These are phyloP conservation scores for Chlorophyllum brunneum DNA, from an alignment of 768 basidiomycete genomes.

Conservation along the genomic window DNA sequence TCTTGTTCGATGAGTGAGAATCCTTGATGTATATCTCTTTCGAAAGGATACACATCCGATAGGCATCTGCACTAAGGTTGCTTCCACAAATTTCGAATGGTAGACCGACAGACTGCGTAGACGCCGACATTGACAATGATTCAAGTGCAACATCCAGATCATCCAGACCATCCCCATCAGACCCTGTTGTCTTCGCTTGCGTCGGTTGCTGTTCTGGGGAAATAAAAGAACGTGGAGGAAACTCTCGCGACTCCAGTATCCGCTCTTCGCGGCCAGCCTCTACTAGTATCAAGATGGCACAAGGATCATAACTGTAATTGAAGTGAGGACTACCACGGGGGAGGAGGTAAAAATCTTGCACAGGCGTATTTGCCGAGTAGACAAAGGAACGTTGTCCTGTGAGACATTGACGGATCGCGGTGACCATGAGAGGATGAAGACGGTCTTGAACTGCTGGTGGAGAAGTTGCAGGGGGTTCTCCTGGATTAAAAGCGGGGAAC, in stretches of 20 bases:
- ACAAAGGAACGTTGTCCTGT: conserved; percentile 44
- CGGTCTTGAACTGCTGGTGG: conserved; percentile 27
- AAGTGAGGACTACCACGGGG: conserved; percentile 71
- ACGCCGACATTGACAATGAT: neutral
- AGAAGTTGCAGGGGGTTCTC: conserved; percentile 32
- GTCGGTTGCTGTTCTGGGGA: neutral
- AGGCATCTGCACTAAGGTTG: neutral
- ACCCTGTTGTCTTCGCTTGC: neutral
- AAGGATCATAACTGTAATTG: conserved; percentile 61
- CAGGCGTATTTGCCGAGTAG: conserved; percentile 53
- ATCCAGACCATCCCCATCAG: neutral
- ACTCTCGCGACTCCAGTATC: conserved; percentile 59
- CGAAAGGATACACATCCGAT: neutral
- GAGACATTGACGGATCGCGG: conserved; percentile 63
- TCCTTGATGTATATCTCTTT: neutral
- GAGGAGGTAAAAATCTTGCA: conserved; percentile 80
- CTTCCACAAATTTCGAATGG: conserved; percentile 8
- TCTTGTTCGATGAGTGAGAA: neutral
- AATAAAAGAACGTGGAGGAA: conserved; percentile 59
- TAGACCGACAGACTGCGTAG: conserved; percentile 1
- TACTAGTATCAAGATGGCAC: conserved; percentile 59
- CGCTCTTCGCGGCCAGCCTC: conserved; percentile 47
- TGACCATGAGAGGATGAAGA: conserved; percentile 46
- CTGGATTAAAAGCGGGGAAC: conserved; percentile 61
- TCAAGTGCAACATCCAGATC: neutral